Evolutionary conservation across 345 rosid genomes (phyloP), one percentile per base, ranked within the genome.

Genomic region (Gossypium rotundifolium): DNA sequence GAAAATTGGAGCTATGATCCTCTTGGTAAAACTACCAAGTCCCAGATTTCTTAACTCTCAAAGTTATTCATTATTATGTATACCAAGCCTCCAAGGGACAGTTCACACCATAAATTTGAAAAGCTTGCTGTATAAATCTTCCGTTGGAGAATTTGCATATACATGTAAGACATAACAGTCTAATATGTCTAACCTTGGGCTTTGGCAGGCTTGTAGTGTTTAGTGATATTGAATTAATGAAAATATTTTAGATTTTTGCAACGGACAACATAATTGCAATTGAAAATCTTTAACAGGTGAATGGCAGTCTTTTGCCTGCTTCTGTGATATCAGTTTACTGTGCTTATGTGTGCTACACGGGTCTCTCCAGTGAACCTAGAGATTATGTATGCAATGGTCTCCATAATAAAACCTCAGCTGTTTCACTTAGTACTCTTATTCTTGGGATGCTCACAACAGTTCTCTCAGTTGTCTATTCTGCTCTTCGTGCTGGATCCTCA

Each of bases 281-380:
- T 61, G 81, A 66, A 71, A 29, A 77, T 61, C 66, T 74, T 54
- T 48, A 71, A 70, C 84, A 90, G 96, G 90, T 94, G 58, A 94
- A 92, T 58, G 98, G 98, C 62, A 94, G 98, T 82, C 98, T 94
- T 71, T 87, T 95, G 84, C 99, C 99, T 12, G 98, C 99, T 53
- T 88, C 98, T 1, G 93, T 95, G 77, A 84, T 93, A 81, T 88
- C 99, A 4, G 83, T 91, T 61, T 95, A 95, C 65, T 93, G 98
- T 83, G 94, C 97, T 65, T 91, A 95, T 81, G 89, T 95, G 72
- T 95, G 99, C 88, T 95, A 80, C 84, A 95, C 96, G 58, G 99
- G 91, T 75, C 99, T 95, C 73, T 89, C 99, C 23, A 90, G 98
- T 62, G 99, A 95, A 85, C 99, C 99, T n/a, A 93, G 81, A 70